A percentile compares a stretch with the other conserved stretches of the same genome.
phyloP scores from a whole-genome alignment of 2,329 filamentous ascomycete species.

The Dactylellina cionopaga region DNA sequence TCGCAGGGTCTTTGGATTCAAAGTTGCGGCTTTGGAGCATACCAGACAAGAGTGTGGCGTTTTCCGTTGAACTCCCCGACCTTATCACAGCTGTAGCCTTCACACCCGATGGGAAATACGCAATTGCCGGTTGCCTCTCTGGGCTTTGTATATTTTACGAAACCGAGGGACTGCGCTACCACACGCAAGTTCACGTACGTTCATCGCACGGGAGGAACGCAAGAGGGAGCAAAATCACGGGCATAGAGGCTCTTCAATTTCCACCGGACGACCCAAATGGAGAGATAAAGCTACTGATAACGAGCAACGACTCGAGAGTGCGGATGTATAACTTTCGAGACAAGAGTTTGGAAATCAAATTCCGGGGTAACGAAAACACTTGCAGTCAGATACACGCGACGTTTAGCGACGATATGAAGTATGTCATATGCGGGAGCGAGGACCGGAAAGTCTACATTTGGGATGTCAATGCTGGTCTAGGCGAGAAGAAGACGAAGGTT shows the following conservation, averaged over 20 bases:
- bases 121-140: slow-evolving; percentile 86
- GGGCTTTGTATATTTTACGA: slow-evolving; percentile 91
- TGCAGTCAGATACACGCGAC: slow-evolving; percentile 89
- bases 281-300: slow-evolving; percentile 85
- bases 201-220: slow-evolving; percentile 92
- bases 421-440: slow-evolving; percentile 92
- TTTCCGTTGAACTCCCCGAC: slow-evolving; percentile 77
- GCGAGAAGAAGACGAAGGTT: slow-evolving; percentile 76
- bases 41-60: slow-evolving; percentile 92
- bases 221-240: slow-evolving; percentile 96
- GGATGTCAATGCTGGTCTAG: slow-evolving; percentile 71
- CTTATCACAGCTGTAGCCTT: slow-evolving; percentile 95
- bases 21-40: slow-evolving; percentile 95
- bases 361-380: slow-evolving; percentile 88
- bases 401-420: slow-evolving; percentile 85
- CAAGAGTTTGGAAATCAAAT: slow-evolving; percentile 85
- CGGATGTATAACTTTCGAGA: slow-evolving; percentile 88
- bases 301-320: slow-evolving; percentile 92
- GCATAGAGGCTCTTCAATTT: slow-evolving; percentile 78
- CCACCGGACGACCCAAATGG: slow-evolving; percentile 69
- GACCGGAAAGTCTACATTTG: slow-evolving; percentile 91
- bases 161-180: slow-evolving; percentile 85
- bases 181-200: slow-evolving; percentile 89
- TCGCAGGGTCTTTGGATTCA: slow-evolving; percentile 89
- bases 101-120: slow-evolving; percentile 87